Evolutionary conservation across 306 rosid genomes (phyloP).

Genomic region (Casuarina glauca): DNA sequence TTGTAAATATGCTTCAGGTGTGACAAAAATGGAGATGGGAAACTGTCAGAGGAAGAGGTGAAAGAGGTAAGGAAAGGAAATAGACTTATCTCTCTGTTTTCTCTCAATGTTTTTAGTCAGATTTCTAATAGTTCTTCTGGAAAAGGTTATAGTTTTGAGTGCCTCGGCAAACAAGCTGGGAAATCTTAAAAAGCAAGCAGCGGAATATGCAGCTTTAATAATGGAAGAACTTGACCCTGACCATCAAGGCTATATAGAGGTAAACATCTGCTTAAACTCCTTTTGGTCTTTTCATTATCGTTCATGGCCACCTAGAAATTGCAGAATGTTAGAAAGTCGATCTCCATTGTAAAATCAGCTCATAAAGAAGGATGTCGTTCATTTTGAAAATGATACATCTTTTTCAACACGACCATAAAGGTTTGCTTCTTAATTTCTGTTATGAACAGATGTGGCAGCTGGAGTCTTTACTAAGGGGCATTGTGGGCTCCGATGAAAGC

Average conservation of each 20-base stretch:
- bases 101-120: conserved; percentile 12
- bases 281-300: background rate
- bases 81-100: background rate
- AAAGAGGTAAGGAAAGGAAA: conserved; percentile 60
- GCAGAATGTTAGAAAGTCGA: too few species aligned
- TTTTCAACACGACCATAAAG: background rate
- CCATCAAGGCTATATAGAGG: conserved; percentile 88
- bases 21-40: conserved; percentile 98
- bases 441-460: conserved; percentile 79
- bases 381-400: too few species aligned
- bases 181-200: conserved; percentile 71
- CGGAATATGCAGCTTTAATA: conserved; percentile 70
- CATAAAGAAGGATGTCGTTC: too few species aligned
- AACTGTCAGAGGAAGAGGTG: conserved; percentile 85
- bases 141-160: conserved; percentile 88
- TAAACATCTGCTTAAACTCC: conserved; percentile 19
- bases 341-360: too few species aligned
- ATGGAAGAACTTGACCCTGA: conserved; percentile 98
- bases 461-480: conserved; percentile 65
- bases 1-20: conserved; percentile 52
- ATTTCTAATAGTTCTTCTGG: conserved; percentile 29
- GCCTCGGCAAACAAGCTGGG: conserved; percentile 85
- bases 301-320: background rate
- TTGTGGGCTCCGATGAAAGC: conserved; percentile 51
- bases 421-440: conserved; percentile 6